Evolutionary conservation across 83 land plant species (phyloP), one percentile per base, ranked within the genome.

Genomic region (Isoetes engelmannii): DNA sequence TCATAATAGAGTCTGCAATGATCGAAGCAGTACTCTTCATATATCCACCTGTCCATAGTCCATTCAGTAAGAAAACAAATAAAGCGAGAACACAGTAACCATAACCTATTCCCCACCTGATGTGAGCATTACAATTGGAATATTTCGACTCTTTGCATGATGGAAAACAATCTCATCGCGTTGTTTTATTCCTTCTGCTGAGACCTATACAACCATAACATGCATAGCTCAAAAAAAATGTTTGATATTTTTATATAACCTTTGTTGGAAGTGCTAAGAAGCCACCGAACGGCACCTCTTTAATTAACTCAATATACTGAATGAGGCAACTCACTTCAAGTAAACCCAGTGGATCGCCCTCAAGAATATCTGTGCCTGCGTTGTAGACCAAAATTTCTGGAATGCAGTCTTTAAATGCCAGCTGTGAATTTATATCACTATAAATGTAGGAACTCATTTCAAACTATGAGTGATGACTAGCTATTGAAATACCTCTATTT

Each of bases 331-430:
- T 61, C 66, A 94, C 99, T 82, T 75, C 84, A 70, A 95, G 69
- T 60, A 77, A 68, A 46, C 99, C 99, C 48, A 95, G 72, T 4
- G 92, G 97, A 82, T 95, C 99, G 41, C 97, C 99, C 61, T 85
- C 89, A n/a, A 95, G 77, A 65, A 92, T 85, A 74, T 95, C 99
- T 49, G 99, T 95, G 42, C 99, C 99, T 61, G 99, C 97, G 84
- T 95, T 95, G 70, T 95, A 95, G 20, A 95, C 45, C 4, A 95
- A 45, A 75, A 95, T 55, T 57, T 91, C 98, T 57, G 99, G 99
- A 21, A 80, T 73, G 77, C 86, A 94, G 6, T 41, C 72, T 43
- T 67, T n/a, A 10, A 44, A 69, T 63, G 93, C 87, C 68, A 72
- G 85, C 99, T 90, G 76, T 41, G 49, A 21, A 59, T 62, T 60